Evolutionary conservation across 2,329 filamentous ascomycete genomes (phyloP), one percentile per base, ranked within the genome.

Genomic region (Sporothrix euskadiensis): DNA sequence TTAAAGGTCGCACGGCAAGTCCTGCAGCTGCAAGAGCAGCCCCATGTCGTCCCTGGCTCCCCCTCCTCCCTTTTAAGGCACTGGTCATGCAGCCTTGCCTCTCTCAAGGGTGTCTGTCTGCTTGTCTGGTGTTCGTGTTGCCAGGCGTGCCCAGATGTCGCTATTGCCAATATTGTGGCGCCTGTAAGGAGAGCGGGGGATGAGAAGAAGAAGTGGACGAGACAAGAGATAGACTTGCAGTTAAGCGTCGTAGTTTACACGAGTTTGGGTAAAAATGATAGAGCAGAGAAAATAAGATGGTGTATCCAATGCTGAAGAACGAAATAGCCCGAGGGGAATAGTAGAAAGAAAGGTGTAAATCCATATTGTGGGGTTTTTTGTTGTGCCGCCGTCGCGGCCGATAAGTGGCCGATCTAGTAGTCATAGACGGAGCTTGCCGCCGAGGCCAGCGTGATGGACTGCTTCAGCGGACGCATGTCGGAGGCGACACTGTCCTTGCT

Each of bases 401-500:
- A 10, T 8, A 6, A 12, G n/a, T 54, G 52, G n/a, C 22, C 22
- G 54, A 59, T 59, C 26, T 71, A 56, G 41, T 35, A 56, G 35
- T 49, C 69, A 35, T 57, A 57, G 26, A 71, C 61, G n/a, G 71
- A 71, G 26, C 39, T 70, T 10, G 44, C 32, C 6, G 22, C 12
- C 19, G 74, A 71, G 6, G 32, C 41, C 26, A 57, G 10, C 32
- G 26, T 41, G 5, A 19, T 19, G 9, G 73, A 69, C 59, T 69
- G 63, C 52, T 68, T 68, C 19, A 73, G 52, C 35, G 70, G 75
- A 1, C 41, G 71, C 71, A 65, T 41, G 26, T 74, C 73, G 9
- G 74, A 74, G 10, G 73, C 71, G 57, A 75, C 52, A 32, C 71
- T 75, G n/a, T 66, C 72, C 26, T 66, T 57, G 72, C 75, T 75